Evolutionary conservation across 768 basidiomycete genomes (phyloP), one percentile per base, ranked within the genome.

Genomic region (Agrocybe chaxingu): DNA sequence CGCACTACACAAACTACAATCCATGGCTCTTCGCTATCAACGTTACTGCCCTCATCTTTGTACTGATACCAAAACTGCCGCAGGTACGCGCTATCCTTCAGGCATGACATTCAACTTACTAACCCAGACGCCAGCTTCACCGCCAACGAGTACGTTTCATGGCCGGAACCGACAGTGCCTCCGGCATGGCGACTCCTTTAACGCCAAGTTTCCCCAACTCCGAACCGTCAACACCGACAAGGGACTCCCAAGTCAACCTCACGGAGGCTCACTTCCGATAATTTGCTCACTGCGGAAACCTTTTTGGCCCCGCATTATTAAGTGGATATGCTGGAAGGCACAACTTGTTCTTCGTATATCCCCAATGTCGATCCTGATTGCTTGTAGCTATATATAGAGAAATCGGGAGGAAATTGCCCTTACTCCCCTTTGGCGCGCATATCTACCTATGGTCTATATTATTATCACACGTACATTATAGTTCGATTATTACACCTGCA

Each of bases 1-100:
- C 97, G 0, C 97, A 99, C 66, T 99, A 98, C 76, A 98, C 95
- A 12, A 85, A 92, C 60, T 99, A 98, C 69, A 85, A 99, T 58
- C 93, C 91, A 7, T 93, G 89, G 80, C 60, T 96, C 46, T 99
- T 99, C 65, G 84, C 89, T 32, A 72, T 99, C 63, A 98, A 98
- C 62, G 77, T 98, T 53, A 74, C 87, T 2, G 87, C 92, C 2
- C 76, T 90, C 10, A 66, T 79, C 33, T 73, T 95, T 54, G 89
- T 89, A 19, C 81, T 98, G 53, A 85, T 97, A 56, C 95, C 97
- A 29, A 98, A 98, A 70, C 78, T 98, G n/a, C 97, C 97, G 37
- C 84, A 89, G 71, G 94, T 94, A 68, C 57, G 80, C 59, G 18
- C 45, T 47, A 24, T 24, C 7, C 11, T 39, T 7, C 30, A 10